These are phyloP conservation scores for Aureobasidium melanogenum DNA, from an alignment of 2,329 filamentous ascomycete species.

Conservation along the genomic window DNA sequence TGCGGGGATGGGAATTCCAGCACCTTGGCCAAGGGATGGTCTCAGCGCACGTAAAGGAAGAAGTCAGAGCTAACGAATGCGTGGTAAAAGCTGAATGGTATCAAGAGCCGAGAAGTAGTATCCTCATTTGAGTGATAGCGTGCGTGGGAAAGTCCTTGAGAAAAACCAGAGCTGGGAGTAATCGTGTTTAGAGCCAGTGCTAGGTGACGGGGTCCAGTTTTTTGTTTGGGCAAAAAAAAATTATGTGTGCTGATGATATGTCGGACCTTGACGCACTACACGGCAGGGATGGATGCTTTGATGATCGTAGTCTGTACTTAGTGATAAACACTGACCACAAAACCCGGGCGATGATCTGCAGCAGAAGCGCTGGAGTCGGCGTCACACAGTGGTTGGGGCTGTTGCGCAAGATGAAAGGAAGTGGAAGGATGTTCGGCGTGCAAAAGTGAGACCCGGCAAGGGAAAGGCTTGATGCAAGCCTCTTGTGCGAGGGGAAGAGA, in stretches of 20 bases:
- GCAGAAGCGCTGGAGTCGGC: neutral
- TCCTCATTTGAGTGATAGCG: neutral
- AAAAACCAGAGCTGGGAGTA: neutral
- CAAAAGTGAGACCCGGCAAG: conserved; percentile 9
- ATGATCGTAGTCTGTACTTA: conserved; percentile 12
- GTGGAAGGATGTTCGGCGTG: conserved; percentile 7
- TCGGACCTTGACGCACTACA: conserved; percentile 10
- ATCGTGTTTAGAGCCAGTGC: neutral
- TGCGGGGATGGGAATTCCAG: conserved; percentile 12
- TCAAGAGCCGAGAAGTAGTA: conserved; percentile 9
- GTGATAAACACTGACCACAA: conserved; percentile 2
- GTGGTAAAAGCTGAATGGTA: neutral
- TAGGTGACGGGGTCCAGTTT: neutral
- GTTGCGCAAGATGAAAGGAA: neutral
- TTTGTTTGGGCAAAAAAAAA: neutral
- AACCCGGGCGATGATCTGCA: conserved; percentile 10
- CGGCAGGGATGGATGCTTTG: conserved; percentile 11
- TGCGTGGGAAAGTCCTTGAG: neutral
- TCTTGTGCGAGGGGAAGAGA: conserved; percentile 11
- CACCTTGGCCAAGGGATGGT: conserved; percentile 7
- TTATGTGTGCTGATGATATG: neutral
- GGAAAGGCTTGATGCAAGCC: conserved; percentile 9
- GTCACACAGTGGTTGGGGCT: conserved; percentile 10
- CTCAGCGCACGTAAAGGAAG: neutral
- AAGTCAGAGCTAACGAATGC: conserved; percentile 3